Percentiles rank a stretch among this genome's conserved stretches.
Evolutionary conservation across 2,329 filamentous ascomycete species (phyloP).

Genomic region (Microdochium nivale): DNA sequence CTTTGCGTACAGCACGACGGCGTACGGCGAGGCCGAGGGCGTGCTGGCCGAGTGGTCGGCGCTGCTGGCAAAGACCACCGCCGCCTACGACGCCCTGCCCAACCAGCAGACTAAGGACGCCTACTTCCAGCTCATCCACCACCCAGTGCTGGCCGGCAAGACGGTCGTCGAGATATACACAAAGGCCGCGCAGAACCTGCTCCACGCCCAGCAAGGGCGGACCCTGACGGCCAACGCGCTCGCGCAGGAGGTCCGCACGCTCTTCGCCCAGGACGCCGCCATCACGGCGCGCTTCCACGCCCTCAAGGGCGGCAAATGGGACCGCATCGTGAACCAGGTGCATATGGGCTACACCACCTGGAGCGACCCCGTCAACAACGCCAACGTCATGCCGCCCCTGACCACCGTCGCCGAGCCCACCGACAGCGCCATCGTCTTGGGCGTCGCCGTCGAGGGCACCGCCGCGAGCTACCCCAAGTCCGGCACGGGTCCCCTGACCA

Average conservation of each 20-base stretch:
- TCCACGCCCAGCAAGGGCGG: constrained; percentile 42
- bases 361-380: constrained; percentile 31
- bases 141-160: constrained; percentile 47
- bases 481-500: neutral
- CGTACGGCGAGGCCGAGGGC: constrained; percentile 52
- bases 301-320: constrained; percentile 52
- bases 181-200: constrained; percentile 36
- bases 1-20: constrained; percentile 45
- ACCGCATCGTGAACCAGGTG: constrained; percentile 46
- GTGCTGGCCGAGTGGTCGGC: constrained; percentile 44
- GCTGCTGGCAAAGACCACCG: constrained; percentile 43
- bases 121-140: constrained; percentile 53
- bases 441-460: neutral
- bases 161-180: constrained; percentile 45
- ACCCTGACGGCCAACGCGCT: constrained; percentile 40
- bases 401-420: constrained; percentile 19
- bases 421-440: constrained; percentile 25
- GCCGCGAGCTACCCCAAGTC: neutral
- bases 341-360: constrained; percentile 39
- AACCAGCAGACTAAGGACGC: constrained; percentile 39
- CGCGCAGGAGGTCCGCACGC: constrained; percentile 40
- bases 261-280: constrained; percentile 48
- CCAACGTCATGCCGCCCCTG: constrained; percentile 16
- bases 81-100: constrained; percentile 42
- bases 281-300: constrained; percentile 30